Percentiles rank a stretch among this genome's conserved stretches.
phyloP scores from a whole-genome alignment of 768 basidiomycete genomes.

The Suillus alpinus region DNA sequence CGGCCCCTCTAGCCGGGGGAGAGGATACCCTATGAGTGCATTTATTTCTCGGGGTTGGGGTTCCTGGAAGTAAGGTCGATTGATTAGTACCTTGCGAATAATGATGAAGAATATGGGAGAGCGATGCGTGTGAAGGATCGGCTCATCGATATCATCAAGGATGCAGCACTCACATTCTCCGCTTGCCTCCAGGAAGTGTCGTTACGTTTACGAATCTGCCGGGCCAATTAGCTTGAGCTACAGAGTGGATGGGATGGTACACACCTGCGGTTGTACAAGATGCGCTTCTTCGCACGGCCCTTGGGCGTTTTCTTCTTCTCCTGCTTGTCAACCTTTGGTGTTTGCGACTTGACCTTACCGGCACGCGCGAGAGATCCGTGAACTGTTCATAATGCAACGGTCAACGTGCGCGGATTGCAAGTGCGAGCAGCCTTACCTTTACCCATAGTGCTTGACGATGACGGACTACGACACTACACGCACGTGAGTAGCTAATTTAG shows the following conservation, averaged over 20 bases:
- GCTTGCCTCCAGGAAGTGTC: slow-evolving; percentile 85
- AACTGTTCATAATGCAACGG: slow-evolving; percentile 45
- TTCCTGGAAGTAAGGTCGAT: slow-evolving; percentile 17
- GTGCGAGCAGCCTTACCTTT: not conserved
- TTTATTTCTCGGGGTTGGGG: slow-evolving; percentile 29
- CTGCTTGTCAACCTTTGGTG: slow-evolving; percentile 96
- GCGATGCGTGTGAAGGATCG: slow-evolving; percentile 72
- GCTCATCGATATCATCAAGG: slow-evolving; percentile 66
- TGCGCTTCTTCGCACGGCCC: slow-evolving; percentile 96
- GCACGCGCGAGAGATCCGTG: slow-evolving; percentile 99
- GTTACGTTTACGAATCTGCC: slow-evolving; percentile 91
- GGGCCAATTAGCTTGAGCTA: slow-evolving; percentile 6
- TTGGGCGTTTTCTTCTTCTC: slow-evolving; percentile 99
- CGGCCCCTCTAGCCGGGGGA: slow-evolving; percentile 9
- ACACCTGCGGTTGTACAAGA: slow-evolving; percentile 90
- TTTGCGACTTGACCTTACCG: slow-evolving; percentile 98
- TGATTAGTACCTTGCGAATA: not conserved
- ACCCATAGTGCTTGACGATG: slow-evolving; percentile 1
- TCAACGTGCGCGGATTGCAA: slow-evolving; percentile 1
- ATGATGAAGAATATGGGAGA: slow-evolving; percentile 67
- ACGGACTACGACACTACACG: slow-evolving; percentile 2
- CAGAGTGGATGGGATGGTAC: slow-evolving; percentile 24
- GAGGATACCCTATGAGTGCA: slow-evolving; percentile 6
- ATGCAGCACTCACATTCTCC: slow-evolving; percentile 89
- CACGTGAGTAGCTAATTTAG: not conserved